A percentile compares a stretch with the other conserved stretches of the same genome.
Conservation (phyloP, 345 rosid genomes). For the Moringa oleifera region DNA sequence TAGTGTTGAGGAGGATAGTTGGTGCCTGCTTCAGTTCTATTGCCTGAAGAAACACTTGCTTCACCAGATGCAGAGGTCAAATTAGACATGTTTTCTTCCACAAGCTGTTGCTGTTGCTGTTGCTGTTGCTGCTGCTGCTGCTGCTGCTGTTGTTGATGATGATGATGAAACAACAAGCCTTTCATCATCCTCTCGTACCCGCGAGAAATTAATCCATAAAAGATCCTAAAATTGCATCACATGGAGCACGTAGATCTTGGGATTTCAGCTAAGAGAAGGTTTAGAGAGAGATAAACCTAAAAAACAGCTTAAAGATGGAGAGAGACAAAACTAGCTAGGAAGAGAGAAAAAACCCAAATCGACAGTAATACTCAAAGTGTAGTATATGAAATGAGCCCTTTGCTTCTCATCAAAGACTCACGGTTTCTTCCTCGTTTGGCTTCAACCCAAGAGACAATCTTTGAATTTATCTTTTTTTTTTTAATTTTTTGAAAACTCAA, state of each 20-base stretch:
- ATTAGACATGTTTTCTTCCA: constrained; percentile 73
- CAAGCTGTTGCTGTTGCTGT: constrained; percentile 25
- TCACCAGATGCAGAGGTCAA: constrained; percentile 78
- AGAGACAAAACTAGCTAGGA: constrained; percentile 13
- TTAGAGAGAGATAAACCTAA: constrained; percentile 5
- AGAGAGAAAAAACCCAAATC: constrained; percentile 21
- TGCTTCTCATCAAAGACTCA: constrained; percentile 12
- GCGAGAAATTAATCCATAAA: neutral
- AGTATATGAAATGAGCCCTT: constrained; percentile 14
- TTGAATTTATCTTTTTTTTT: too few species aligned
- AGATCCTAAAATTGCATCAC: constrained; percentile 16
- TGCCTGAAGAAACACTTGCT: constrained; percentile 78
- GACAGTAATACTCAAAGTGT: constrained; percentile 10
- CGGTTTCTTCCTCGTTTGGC: constrained; percentile 48
- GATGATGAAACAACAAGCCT: constrained; percentile 43
- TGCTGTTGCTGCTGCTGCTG: constrained; percentile 33
- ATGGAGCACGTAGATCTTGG: constrained; percentile 16
- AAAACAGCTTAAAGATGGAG: constrained; percentile 15
- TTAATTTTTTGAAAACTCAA: constrained; percentile 21
- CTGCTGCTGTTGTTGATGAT: constrained; percentile 31
- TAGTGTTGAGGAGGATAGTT: constrained; percentile 35
- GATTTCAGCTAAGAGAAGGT: neutral
- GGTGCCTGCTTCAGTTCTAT: constrained; percentile 44
- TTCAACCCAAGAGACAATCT: constrained; percentile 74
- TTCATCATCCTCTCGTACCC: constrained; percentile 34